Percentiles rank a stretch among this genome's conserved stretches.
phyloP scores from a whole-genome alignment of 495 filamentous ascomycete genomes.

The Annulohypoxylon bovei region DNA sequence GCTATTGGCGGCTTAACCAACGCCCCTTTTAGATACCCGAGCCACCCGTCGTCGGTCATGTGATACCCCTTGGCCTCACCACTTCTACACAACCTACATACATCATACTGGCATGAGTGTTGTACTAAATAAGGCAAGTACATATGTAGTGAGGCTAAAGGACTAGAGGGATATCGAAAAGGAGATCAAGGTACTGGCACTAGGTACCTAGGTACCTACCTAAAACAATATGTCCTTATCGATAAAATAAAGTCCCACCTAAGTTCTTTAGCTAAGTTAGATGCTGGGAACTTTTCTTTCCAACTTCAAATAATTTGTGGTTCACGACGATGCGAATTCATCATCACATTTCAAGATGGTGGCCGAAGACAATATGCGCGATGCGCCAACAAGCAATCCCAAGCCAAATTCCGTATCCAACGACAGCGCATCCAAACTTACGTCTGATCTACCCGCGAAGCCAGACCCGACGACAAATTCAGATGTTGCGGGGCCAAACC shows the following conservation, averaged over 20 bases:
- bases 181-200: too few relatives aligned
- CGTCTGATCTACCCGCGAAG: constrained; percentile 7
- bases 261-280: too few relatives aligned
- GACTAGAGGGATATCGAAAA: too few relatives aligned
- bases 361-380: constrained; percentile 10
- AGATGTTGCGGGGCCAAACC: constrained; percentile 16
- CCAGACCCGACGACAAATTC: constrained; percentile 17
- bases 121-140: too few relatives aligned
- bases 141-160: too few relatives aligned
- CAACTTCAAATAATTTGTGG: not conserved
- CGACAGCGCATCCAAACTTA: not conserved
- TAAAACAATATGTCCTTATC: too few relatives aligned
- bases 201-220: too few relatives aligned
- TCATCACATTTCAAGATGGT: constrained; percentile 31
- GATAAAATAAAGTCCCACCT: too few relatives aligned
- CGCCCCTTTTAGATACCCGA: not conserved
- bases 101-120: too few relatives aligned
- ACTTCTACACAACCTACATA: too few relatives aligned
- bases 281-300: constrained; percentile 9
- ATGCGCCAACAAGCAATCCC: not conserved
- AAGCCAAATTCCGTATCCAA: not conserved
- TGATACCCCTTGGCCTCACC: not conserved
- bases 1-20: not conserved
- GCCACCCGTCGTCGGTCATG: not conserved
- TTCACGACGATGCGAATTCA: constrained; percentile 30